These are phyloP conservation scores for Carex sylvatica DNA, from an alignment of 202 grass and related monocot genomes.

Conservation along the genomic window DNA sequence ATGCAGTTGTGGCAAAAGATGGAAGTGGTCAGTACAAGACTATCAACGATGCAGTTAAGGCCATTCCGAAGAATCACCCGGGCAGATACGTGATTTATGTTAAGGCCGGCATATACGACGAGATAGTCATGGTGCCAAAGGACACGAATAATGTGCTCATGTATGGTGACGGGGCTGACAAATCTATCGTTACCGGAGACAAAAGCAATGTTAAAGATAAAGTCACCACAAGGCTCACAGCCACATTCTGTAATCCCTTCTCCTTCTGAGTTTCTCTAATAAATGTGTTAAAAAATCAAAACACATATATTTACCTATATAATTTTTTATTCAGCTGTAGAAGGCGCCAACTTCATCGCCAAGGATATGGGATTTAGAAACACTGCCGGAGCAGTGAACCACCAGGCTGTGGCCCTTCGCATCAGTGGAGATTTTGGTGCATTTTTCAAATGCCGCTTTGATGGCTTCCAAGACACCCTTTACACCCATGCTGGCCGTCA, in stretches of 20 bases:
- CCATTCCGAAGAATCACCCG: slow-evolving; percentile 24
- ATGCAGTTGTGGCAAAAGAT: slow-evolving; percentile 63
- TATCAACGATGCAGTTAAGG: slow-evolving; percentile 60
- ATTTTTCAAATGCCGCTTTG: slow-evolving; percentile 74
- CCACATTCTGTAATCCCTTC: slow-evolving; percentile 51
- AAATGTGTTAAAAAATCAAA: not conserved
- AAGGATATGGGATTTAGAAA: slow-evolving; percentile 72
- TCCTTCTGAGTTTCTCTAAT: not conserved
- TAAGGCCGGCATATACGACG: slow-evolving; percentile 64
- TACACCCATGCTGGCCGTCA: slow-evolving; percentile 59
- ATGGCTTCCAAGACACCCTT: slow-evolving; percentile 75
- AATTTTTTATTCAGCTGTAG: slow-evolving; percentile 29
- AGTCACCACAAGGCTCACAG: not conserved
- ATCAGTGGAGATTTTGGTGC: slow-evolving; percentile 49
- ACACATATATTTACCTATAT: not conserved
- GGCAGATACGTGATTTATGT: slow-evolving; percentile 69
- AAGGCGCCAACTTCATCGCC: slow-evolving; percentile 60
- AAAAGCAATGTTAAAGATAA: not conserved
- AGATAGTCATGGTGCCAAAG: slow-evolving; percentile 52
- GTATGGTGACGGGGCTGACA: slow-evolving; percentile 50
- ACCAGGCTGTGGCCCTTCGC: slow-evolving; percentile 81
- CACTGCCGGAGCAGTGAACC: slow-evolving; percentile 63
- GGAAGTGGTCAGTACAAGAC: slow-evolving; percentile 77
- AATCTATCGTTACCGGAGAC: slow-evolving; percentile 46
- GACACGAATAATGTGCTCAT: slow-evolving; percentile 48